Evolutionary conservation across 148 eudicot genomes (phyloP), one percentile per base, ranked within the genome.

Genomic region (Nepenthes gracilis): DNA sequence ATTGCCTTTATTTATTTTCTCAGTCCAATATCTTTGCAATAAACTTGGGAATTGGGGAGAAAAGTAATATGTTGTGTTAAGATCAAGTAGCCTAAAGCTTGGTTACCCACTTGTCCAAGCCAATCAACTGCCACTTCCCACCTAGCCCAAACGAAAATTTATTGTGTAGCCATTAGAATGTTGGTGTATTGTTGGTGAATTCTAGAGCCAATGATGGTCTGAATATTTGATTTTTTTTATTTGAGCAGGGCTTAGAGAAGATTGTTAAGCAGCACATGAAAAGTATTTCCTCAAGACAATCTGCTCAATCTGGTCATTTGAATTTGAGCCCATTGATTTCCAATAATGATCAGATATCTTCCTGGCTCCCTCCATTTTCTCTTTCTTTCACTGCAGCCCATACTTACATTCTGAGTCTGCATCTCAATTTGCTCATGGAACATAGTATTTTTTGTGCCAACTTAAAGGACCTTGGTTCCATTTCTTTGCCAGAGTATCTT

Each of bases 381-480:
- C 75, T 83, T 54, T 74, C 88, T n/a, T 88, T 81, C 70, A 49
- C 74, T 72, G 82, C 96, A 57, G 87, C 96, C 4, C 96, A 88
- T 60, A 72, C 74, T 52, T 77, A 78, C 69, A 81, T 88, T 69
- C 67, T 82, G 35, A 79, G 76, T 67, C 77, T 88, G 60, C 96
- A 89, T 78, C 85, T 93, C 61, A 80, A 80, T 75, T 68, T 83
- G 67, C 80, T 88, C 51, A 84, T 89, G 91, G 83, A 86, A 64
- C 80, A 64, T 54, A 82, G 75, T 72, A 60, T 87, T 58, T 74
- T 86, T 49, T 70, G 70, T 36, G 74, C 72, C 62, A 75, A 72
- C 59, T 71, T 78, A 58, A 55, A 47, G 55, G 81, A 78, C n/a
- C 67, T 65, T 53, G 73, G 74, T 63, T 62, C 76, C 23, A n/a